Conservation (phyloP, 2,329 filamentous ascomycete genomes). For the Xylaria sp. region DNA sequence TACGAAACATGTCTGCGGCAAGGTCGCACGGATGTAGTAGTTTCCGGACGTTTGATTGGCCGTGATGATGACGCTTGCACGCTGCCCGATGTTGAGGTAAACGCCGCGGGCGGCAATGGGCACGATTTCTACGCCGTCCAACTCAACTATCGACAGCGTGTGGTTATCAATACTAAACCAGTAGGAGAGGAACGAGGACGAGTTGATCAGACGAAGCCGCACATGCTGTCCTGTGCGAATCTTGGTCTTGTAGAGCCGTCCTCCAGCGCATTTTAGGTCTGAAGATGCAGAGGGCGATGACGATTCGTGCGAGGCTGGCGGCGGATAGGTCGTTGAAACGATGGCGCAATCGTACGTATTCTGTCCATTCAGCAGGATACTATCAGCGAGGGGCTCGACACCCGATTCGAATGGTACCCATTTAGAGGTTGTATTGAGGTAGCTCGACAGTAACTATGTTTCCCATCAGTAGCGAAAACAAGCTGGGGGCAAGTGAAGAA, state of each 20-base stretch:
- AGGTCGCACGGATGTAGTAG: slow-evolving; percentile 53
- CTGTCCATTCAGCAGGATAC: slow-evolving; percentile 55
- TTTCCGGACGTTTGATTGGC: slow-evolving; percentile 49
- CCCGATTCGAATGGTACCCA: slow-evolving; percentile 52
- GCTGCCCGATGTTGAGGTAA: slow-evolving; percentile 55
- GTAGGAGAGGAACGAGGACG: slow-evolving; percentile 53
- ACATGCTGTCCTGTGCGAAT: slow-evolving; percentile 46
- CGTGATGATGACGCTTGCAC: slow-evolving; percentile 52
- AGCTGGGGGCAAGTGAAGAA: not conserved
- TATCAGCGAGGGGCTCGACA: slow-evolving; percentile 56
- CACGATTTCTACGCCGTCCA: slow-evolving; percentile 55
- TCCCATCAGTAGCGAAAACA: not conserved
- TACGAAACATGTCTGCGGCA: slow-evolving; percentile 51
- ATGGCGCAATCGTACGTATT: slow-evolving; percentile 52
- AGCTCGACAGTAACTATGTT: slow-evolving; percentile 48
- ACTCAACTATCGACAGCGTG: slow-evolving; percentile 53
- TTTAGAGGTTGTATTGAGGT: slow-evolving; percentile 49
- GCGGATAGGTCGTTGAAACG: slow-evolving; percentile 46
- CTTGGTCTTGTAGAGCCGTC: slow-evolving; percentile 49
- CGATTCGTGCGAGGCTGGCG: slow-evolving; percentile 21
- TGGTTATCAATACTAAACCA: slow-evolving; percentile 56
- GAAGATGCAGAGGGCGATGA: slow-evolving; percentile 11
- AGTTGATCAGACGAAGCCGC: slow-evolving; percentile 55
- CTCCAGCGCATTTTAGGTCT: slow-evolving; percentile 47
- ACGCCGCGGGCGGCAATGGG: slow-evolving; percentile 51